Base-by-base conservation (phyloP, 148 eudicot species). In the Vaccinium myrtillus region DNA sequence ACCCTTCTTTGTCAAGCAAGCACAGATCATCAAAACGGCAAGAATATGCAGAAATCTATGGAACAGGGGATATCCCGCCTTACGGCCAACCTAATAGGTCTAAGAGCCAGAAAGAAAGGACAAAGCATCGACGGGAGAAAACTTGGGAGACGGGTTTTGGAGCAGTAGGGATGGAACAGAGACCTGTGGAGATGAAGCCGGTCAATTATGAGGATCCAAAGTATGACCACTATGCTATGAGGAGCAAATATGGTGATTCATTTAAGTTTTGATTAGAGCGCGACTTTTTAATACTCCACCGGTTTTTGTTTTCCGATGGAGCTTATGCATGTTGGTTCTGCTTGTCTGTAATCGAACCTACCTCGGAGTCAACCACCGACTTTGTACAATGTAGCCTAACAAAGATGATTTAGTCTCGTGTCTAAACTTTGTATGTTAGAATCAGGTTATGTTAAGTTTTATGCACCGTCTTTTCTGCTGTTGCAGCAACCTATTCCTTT, bases 1-100 rank as follows among this genome's bases (percentile, higher is more conserved):
- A 96, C 82, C 92, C 97, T 15, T 89, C 95, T 63, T 54, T 89
- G 78, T 90, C 94, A 76, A 95, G 46, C 90, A 96, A 90, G 89
- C 99, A 93, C 82, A 85, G 97, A 79, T 93, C 94, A 39, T 92
- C 97, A 39, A 93, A 92, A 86, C 86, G 94, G 80, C 98, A 92
- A 81, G 99, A 93, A 81, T 92, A 90, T 86, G 91, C 93, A 7
- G 99, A 93, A 74, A 94, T 90, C 87, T 96, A 94, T 87, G 97
- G 94, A 43, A 84, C 95, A 13, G 86, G 90, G 23, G 98, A 93
- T 75, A 89, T 78, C 32, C 90, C 93, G 77, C 81, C 87, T 39
- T 85, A 88, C 30, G 81, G 84, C n/a, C 98, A 87, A 36, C 84
- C 83, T 69, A 27, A 27, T 49, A 92, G 94, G 86, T 88, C 94